Evolutionary conservation across 148 eudicot species (phyloP).

Genomic region (Cornus kousa): DNA sequence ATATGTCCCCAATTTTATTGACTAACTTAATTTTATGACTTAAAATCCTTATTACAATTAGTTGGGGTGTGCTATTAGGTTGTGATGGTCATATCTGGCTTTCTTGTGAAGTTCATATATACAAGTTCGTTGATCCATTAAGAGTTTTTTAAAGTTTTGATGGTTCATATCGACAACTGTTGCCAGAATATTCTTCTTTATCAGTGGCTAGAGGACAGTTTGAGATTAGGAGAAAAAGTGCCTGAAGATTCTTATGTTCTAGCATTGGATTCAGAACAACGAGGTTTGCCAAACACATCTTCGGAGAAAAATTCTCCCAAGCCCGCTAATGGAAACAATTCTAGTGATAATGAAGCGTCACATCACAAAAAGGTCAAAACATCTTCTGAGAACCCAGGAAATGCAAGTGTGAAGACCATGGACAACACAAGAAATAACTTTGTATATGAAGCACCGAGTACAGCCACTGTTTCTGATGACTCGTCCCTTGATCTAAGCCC

Average conservation of each 20-base stretch:
- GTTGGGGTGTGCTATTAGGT: neutral
- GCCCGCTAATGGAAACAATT: slow-evolving; percentile 15
- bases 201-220: slow-evolving; percentile 90
- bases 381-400: slow-evolving; percentile 30
- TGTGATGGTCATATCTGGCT: neutral
- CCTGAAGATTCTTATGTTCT: slow-evolving; percentile 53
- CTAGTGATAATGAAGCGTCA: slow-evolving; percentile 24
- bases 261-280: slow-evolving; percentile 35
- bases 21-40: neutral
- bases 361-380: slow-evolving; percentile 32
- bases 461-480: slow-evolving; percentile 27
- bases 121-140: neutral
- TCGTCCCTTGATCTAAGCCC: slow-evolving; percentile 25
- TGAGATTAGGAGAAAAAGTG: slow-evolving; percentile 62
- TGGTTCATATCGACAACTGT: neutral
- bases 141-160: slow-evolving; percentile 1
- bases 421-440: slow-evolving; percentile 25
- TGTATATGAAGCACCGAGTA: slow-evolving; percentile 16
- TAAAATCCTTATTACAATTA: neutral
- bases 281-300: slow-evolving; percentile 15
- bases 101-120: neutral
- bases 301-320: slow-evolving; percentile 17
- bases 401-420: slow-evolving; percentile 26
- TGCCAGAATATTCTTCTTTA: slow-evolving; percentile 64
- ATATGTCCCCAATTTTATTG: neutral